Percentiles rank a stretch among this genome's conserved stretches.
These are phyloP conservation scores for Annulohypoxylon moriforme DNA, from an alignment of 495 filamentous ascomycete species.

Conservation along the genomic window DNA sequence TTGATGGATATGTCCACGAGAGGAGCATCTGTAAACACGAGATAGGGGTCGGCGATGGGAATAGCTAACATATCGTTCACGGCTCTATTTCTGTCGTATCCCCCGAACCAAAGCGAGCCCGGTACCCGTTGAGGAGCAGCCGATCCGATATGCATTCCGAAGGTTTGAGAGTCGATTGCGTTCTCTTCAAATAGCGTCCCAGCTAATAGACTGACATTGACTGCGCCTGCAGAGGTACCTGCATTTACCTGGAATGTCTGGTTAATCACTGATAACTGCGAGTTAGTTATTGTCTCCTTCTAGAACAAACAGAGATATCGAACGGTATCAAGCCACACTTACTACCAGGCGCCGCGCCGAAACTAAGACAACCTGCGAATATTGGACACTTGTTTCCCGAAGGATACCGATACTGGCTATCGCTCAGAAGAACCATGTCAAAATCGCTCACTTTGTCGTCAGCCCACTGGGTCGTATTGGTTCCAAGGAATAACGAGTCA, in stretches of 20 bases:
- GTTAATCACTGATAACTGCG: constrained; percentile 11
- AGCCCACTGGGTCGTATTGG: constrained; percentile 15
- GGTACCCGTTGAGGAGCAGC: constrained; percentile 4
- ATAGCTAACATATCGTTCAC: constrained; percentile 21
- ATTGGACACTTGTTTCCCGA: constrained; percentile 17
- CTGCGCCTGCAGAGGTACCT: constrained; percentile 1
- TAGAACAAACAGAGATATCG: background rate
- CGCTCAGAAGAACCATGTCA: constrained; percentile 23
- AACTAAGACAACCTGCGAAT: constrained; percentile 33
- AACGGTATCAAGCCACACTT: constrained; percentile 9
- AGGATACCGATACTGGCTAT: constrained; percentile 22
- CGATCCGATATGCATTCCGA: constrained; percentile 34
- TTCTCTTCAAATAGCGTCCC: constrained; percentile 18
- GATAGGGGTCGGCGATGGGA: constrained; percentile 19
- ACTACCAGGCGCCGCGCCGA: constrained; percentile 21
- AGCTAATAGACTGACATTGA: constrained; percentile 27
- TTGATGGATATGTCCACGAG: constrained; percentile 30
- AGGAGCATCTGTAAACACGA: constrained; percentile 15
- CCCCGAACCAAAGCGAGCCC: constrained; percentile 28
- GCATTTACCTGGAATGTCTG: constrained; percentile 13
- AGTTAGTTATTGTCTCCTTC: background rate
- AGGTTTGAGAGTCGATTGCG: constrained; percentile 30
- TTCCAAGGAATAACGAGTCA: constrained; percentile 9
- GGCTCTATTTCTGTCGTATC: constrained; percentile 32
- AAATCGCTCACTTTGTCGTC: constrained; percentile 9